A percentile compares a stretch with the other conserved stretches of the same genome.
Conservation (phyloP, 345 rosid species). For the Lepidium didymum region DNA sequence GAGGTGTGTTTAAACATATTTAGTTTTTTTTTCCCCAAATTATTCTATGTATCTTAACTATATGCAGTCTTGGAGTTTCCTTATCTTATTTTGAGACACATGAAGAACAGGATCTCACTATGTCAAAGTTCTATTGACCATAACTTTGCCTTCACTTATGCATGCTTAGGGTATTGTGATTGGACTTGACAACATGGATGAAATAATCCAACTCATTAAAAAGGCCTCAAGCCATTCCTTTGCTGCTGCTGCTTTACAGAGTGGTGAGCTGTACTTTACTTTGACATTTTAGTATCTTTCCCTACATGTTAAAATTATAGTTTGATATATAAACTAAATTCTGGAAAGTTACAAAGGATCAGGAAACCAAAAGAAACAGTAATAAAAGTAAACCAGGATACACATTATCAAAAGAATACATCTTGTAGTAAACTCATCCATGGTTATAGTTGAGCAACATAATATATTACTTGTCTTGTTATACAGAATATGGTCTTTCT, state of each 20-base stretch:
- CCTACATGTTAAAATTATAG: not conserved
- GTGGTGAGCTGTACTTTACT: slow-evolving; percentile 36
- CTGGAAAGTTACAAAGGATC: not conserved
- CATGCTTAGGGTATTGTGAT: slow-evolving; percentile 63
- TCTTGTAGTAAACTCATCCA: not conserved
- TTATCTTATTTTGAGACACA: not conserved
- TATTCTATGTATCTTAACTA: not conserved
- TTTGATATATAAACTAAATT: not conserved
- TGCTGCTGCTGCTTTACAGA: slow-evolving; percentile 59
- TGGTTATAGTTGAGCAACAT: not conserved
- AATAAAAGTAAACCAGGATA: not conserved
- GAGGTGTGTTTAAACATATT: slow-evolving; percentile 48
- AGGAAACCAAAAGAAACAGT: not conserved
- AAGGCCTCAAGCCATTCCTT: slow-evolving; percentile 56
- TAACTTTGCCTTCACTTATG: slow-evolving; percentile 7
- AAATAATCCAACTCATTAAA: slow-evolving; percentile 54
- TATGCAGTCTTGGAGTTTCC: not conserved
- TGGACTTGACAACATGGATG: slow-evolving; percentile 81
- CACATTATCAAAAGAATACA: slow-evolving; percentile 1
- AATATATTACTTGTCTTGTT: not conserved
- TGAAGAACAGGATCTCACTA: slow-evolving; percentile 7
- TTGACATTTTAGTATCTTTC: not conserved
- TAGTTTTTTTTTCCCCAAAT: not conserved
- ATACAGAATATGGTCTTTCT: slow-evolving; percentile 65
- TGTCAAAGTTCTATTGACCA: not conserved